Percentiles rank a stretch among this genome's conserved stretches.
These are phyloP conservation scores for Diaporthe nobilis DNA, from an alignment of 2,329 filamentous ascomycete genomes.

Conservation along the genomic window DNA sequence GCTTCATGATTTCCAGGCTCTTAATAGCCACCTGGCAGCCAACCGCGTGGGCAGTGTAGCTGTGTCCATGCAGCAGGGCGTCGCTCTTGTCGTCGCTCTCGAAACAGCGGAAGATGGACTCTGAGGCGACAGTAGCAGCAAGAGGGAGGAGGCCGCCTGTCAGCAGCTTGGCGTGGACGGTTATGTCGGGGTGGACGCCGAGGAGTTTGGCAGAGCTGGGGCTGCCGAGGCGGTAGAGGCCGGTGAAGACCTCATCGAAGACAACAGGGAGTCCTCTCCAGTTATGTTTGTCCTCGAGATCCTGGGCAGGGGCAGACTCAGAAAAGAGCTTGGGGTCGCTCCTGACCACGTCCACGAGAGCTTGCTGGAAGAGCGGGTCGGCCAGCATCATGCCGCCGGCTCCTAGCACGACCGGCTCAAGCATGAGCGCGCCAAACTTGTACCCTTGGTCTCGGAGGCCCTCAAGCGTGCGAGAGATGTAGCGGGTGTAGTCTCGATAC, in stretches of 20 bases:
- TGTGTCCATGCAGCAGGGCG: slow-evolving; percentile 86
- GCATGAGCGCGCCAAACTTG: slow-evolving; percentile 82
- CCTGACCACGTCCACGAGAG: slow-evolving; percentile 77
- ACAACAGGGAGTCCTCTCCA: slow-evolving; percentile 85
- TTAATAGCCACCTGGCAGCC: slow-evolving; percentile 85
- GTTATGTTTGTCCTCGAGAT: neutral
- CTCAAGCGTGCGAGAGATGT: slow-evolving; percentile 70
- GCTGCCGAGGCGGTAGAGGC: slow-evolving; percentile 84
- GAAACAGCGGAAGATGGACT: slow-evolving; percentile 81
- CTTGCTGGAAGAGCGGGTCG: slow-evolving; percentile 85
- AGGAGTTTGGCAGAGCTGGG: slow-evolving; percentile 80
- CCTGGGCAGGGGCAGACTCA: slow-evolving; percentile 44
- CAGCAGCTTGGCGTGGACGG: slow-evolving; percentile 86
- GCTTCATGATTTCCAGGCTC: slow-evolving; percentile 71
- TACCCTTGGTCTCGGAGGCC: slow-evolving; percentile 67
- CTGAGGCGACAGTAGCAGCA: slow-evolving; percentile 81
- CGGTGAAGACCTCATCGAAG: slow-evolving; percentile 91
- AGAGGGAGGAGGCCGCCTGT: slow-evolving; percentile 86
- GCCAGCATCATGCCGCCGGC: slow-evolving; percentile 88
- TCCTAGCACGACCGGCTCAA: slow-evolving; percentile 85
- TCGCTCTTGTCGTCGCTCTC: slow-evolving; percentile 81
- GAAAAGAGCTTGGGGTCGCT: slow-evolving; percentile 68
- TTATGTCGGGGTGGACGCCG: slow-evolving; percentile 77
- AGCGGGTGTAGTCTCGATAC: slow-evolving; percentile 68
- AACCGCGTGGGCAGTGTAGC: slow-evolving; percentile 87